Percentiles rank a stretch among this genome's conserved stretches.
phyloP scores from a whole-genome alignment of 2,329 filamentous ascomycete species.

The Fusarium pseudocircinatum region DNA sequence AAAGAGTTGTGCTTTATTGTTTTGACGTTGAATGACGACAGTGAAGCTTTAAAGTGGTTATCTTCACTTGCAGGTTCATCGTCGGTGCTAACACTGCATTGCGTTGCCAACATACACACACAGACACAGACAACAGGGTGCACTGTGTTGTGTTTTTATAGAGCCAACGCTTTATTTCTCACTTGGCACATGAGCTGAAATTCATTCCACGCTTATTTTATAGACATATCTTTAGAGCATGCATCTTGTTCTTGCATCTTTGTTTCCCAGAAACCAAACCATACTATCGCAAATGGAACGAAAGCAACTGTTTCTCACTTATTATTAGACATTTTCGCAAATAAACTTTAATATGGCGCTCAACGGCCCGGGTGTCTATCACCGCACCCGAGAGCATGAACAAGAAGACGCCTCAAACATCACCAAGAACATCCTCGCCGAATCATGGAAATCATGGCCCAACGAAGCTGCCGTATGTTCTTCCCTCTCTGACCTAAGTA shows the following conservation, averaged over 20 bases:
- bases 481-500: rapidly evolving
- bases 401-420: constrained; percentile 37
- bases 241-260: neutral
- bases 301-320: neutral
- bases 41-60: neutral
- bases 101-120: neutral
- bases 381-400: constrained; percentile 44
- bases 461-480: constrained; percentile 57
- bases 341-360: constrained; percentile 36
- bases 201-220: neutral
- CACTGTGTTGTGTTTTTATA: constrained; percentile 1
- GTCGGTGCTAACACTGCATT: neutral
- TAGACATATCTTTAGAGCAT: neutral
- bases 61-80: neutral
- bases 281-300: neutral
- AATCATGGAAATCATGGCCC: constrained; percentile 56
- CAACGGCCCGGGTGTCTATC: constrained; percentile 40
- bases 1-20: neutral
- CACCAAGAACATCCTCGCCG: constrained; percentile 42
- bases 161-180: neutral
- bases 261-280: neutral
- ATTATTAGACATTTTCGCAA: neutral
- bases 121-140: neutral
- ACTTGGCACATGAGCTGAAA: neutral
- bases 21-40: neutral